Evolutionary conservation across 1,284 basidiomycete species (phyloP), one percentile per base, ranked within the genome.

Genomic region (Trichosporon ovoides): DNA sequence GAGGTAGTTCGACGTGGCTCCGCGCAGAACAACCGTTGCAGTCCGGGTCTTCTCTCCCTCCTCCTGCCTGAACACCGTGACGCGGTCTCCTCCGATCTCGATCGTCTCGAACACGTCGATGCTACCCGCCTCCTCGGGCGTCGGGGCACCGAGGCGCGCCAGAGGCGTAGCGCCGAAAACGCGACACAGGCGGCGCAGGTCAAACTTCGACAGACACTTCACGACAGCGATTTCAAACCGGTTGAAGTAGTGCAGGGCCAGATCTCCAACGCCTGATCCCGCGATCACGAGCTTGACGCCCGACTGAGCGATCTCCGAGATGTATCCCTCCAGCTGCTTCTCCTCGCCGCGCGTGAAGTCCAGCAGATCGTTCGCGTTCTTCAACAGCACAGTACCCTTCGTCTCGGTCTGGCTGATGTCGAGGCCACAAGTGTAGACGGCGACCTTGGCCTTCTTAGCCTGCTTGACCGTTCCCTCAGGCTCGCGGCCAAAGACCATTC

Each of bases 191-290:
- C 96, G 83, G 51, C 94, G 87, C 18, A 99, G 85, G 66, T 99
- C 95, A 77, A 99, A 99, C 77, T 99, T 99, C 75, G 92, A 97
- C 60, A 96, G 84, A 34, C 98, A 90, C 79, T 98, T 98, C 80
- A 98, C 84, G 67, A 98, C 92, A 66, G 91, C 88, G 77, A 99
- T 94, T 78, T 86, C 83, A 79, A 90, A 84, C 55, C 95, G 85
- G 81, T 98, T 91, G 71, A 98, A 87, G 81, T 96, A 99, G 80
- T 98, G 96, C 64, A 97, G 81, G 3, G 95, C 93, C 50, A 99
- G 88, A 73, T 99, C 96, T 66, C 95, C 95, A 59, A 99, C 85
- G 38, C 85, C 86, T 14, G 91, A 89, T 34, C 95, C 94, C 18
- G 92, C 93, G 63, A 99, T 85, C 79, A 98, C 87, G 61, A 98